phyloP scores from a whole-genome alignment of 306 rosid species.

The Myrica gale region DNA sequence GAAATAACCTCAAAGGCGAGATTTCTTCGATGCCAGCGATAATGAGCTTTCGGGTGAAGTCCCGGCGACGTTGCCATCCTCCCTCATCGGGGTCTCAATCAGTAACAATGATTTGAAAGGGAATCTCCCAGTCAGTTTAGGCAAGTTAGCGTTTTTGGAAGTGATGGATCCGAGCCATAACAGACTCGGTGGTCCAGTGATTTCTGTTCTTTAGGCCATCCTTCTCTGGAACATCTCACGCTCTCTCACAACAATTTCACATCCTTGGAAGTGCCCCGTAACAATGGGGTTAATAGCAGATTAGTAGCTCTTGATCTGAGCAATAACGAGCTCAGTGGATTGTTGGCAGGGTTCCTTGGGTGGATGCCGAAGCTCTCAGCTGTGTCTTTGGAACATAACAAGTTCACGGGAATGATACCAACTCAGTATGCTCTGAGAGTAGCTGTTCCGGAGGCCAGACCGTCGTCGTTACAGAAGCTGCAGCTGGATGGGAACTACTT shows the following conservation, averaged over 20 bases:
- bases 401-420: slow-evolving; percentile 69
- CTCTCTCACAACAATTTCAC: slow-evolving; percentile 63
- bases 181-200: slow-evolving; percentile 44
- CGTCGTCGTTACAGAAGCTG: slow-evolving; percentile 55
- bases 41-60: slow-evolving; percentile 45
- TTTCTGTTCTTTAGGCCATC: slow-evolving; percentile 45
- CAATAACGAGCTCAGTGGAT: slow-evolving; percentile 52
- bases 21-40: slow-evolving; percentile 56
- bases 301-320: slow-evolving; percentile 72
- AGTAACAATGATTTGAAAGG: slow-evolving; percentile 65
- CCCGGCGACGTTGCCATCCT: slow-evolving; percentile 44
- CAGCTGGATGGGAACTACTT: slow-evolving; percentile 66
- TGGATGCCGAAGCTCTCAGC: slow-evolving; percentile 69
- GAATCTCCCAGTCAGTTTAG: slow-evolving; percentile 31
- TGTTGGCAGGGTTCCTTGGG: slow-evolving; percentile 56
- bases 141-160: slow-evolving; percentile 36
- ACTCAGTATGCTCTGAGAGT: slow-evolving; percentile 60
- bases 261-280: slow-evolving; percentile 33
- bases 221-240: slow-evolving; percentile 59
- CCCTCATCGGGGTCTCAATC: slow-evolving; percentile 54
- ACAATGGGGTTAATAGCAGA: slow-evolving; percentile 22
- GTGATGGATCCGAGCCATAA: slow-evolving; percentile 69
- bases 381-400: slow-evolving; percentile 66
- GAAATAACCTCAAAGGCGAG: slow-evolving; percentile 48
- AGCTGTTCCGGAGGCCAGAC: slow-evolving; percentile 42